phyloP scores from a whole-genome alignment of 192 early-diverging fungal species.

The Mortierella alpina region DNA sequence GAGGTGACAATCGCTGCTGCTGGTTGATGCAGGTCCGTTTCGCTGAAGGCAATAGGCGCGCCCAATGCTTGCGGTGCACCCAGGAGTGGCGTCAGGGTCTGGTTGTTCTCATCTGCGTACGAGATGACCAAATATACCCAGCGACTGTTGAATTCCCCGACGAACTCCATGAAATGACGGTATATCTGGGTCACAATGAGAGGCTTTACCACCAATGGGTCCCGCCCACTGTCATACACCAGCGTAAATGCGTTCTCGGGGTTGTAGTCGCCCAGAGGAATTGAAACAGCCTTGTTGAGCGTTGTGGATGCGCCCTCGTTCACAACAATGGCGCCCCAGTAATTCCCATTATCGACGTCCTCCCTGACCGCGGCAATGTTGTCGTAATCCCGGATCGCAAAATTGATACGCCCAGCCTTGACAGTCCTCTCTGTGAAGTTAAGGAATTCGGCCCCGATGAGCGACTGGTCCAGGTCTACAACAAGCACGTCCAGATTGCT shows the following conservation, averaged over 20 bases:
- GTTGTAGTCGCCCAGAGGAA: slow-evolving; percentile 26
- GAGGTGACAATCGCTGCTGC: slow-evolving; percentile 36
- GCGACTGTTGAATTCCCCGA: slow-evolving; percentile 16
- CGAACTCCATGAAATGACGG: slow-evolving; percentile 40
- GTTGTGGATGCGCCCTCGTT: slow-evolving; percentile 14
- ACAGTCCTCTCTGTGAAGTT: slow-evolving; percentile 43
- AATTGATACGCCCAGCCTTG: background rate
- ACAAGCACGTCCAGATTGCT: slow-evolving; percentile 30
- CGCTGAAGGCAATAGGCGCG: slow-evolving; percentile 35
- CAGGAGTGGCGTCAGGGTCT: slow-evolving; percentile 8
- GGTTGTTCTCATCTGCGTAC: slow-evolving; percentile 18
- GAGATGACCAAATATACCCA: slow-evolving; percentile 37
- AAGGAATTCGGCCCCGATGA: slow-evolving; percentile 36
- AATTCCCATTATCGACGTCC: slow-evolving; percentile 43
- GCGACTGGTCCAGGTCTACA: slow-evolving; percentile 37
- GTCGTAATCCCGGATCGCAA: slow-evolving; percentile 6
- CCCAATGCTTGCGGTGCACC: slow-evolving; percentile 33
- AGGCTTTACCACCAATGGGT: slow-evolving; percentile 32
- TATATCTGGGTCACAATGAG: slow-evolving; percentile 46
- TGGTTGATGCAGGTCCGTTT: slow-evolving; percentile 37
- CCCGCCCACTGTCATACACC: slow-evolving; percentile 40
- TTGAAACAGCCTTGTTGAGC: slow-evolving; percentile 32
- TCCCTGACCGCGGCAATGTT: slow-evolving; percentile 9
- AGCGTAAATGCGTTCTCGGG: slow-evolving; percentile 38
- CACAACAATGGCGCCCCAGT: slow-evolving; percentile 45